Evolutionary conservation across 805 yeast genomes (phyloP), one percentile per base, ranked within the genome.

Genomic region (Kluyveromyces starmeri): DNA sequence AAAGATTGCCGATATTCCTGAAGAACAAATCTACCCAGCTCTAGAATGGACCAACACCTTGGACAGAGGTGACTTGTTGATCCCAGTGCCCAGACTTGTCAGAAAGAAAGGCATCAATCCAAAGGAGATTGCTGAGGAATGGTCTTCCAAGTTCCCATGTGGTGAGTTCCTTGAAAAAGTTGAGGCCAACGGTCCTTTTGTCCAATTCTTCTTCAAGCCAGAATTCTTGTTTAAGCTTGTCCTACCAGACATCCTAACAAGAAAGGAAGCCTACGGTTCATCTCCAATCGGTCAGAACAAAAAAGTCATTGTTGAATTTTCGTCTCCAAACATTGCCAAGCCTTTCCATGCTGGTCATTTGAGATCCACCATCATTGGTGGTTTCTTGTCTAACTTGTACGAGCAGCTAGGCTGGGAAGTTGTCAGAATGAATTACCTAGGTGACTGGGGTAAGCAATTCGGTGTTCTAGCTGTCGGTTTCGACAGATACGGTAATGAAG

Each of bases 341-440:
- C 99, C 99, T 9, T 92, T 92, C 81, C 99, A 92, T 58, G 99
- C 99, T 36, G 99, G 99, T 40, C 99, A 92, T 61, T 74, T 92
- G 61, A 80, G 99, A 64, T 83, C 95, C 20, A 92, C 99, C 28
- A 92, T 92, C 54, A 92, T 92, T 57, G 99, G 99, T 49, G 97
- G 97, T 11, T 92, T 86, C 66, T 60, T 92, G 32, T 65, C 95
- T 26, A 89, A 88, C 62, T 68, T 92, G 58, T 83, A 92, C 57
- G 96, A 86, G 63, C 78, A 75, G 47, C 68, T 79, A 38, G 98
- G 97, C 30, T 92, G 89, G 83, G 73, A 84, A n/a, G 98, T 92
- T 28, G 64, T 72, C 46, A 75, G 96, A 64, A 71, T 89, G 68
- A 92, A 92, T 68, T 92, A 92, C 62, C 70, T 92, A 46, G 99